Percentiles rank a stretch among this genome's conserved stretches.
Conservation (phyloP, 2,329 filamentous ascomycete species). For the Coniochaeta pulveracea region DNA sequence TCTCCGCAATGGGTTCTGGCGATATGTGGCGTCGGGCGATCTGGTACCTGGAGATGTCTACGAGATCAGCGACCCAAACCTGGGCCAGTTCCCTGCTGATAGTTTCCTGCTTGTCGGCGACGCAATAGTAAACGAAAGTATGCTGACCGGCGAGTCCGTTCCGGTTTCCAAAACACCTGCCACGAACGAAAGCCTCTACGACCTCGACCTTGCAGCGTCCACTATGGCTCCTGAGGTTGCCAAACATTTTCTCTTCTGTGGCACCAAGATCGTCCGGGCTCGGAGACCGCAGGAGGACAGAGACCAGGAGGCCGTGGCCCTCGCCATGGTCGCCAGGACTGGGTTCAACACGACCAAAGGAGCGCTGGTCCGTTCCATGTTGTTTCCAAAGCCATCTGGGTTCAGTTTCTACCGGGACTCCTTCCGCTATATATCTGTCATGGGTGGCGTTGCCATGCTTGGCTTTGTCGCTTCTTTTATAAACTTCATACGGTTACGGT, state of each 20-base stretch:
- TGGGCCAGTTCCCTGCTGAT: slow-evolving; percentile 83
- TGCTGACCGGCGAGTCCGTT: slow-evolving; percentile 95
- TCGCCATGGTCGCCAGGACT: slow-evolving; percentile 86
- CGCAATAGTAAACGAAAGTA: slow-evolving; percentile 98
- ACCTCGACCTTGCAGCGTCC: slow-evolving; percentile 68
- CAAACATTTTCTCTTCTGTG: slow-evolving; percentile 84
- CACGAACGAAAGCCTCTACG: slow-evolving; percentile 64
- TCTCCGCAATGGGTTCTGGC: slow-evolving; percentile 90
- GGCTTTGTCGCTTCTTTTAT: slow-evolving; percentile 86
- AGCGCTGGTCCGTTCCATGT: slow-evolving; percentile 89
- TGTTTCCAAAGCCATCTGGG: slow-evolving; percentile 94
- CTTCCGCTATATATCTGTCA: slow-evolving; percentile 95
- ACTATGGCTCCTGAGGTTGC: slow-evolving; percentile 75
- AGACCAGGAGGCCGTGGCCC: slow-evolving; percentile 77
- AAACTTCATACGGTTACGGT: slow-evolving; percentile 77
- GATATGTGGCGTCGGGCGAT: slow-evolving; percentile 74
- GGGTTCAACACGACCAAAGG: slow-evolving; percentile 98
- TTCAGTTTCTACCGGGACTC: slow-evolving; percentile 99
- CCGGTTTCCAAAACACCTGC: slow-evolving; percentile 88
- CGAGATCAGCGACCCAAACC: slow-evolving; percentile 85
- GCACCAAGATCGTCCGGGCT: slow-evolving; percentile 89
- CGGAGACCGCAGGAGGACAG: slow-evolving; percentile 77
- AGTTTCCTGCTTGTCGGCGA: slow-evolving; percentile 86
- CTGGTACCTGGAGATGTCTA: slow-evolving; percentile 94
- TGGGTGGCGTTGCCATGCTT: slow-evolving; percentile 74